Conservation (phyloP, 345 rosid genomes). For the Aegle marmelos region DNA sequence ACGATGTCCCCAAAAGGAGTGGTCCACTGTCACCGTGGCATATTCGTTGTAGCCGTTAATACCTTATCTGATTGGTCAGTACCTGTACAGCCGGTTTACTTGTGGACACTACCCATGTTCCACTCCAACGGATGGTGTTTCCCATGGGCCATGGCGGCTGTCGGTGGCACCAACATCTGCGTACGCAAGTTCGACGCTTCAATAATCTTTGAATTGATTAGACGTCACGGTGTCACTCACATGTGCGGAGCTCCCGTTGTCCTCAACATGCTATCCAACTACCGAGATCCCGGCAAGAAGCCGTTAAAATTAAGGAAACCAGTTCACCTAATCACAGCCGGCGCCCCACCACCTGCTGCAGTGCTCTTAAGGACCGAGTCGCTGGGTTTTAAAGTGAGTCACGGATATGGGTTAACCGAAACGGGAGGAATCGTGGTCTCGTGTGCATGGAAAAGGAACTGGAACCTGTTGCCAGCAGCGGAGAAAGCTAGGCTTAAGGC, state of each 20-base stretch:
- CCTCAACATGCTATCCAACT: constrained; percentile 59
- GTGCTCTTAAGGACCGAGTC: constrained; percentile 59
- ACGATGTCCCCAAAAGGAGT: constrained; percentile 89
- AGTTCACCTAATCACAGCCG: constrained; percentile 67
- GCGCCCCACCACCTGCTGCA: constrained; percentile 81
- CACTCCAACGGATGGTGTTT: constrained; percentile 86
- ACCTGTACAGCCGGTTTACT: constrained; percentile 64
- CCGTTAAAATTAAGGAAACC: constrained; percentile 30
- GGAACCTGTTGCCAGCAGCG: constrained; percentile 58
- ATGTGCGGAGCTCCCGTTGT: constrained; percentile 92
- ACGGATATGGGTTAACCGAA: constrained; percentile 79
- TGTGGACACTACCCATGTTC: constrained; percentile 90
- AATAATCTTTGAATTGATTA: constrained; percentile 45
- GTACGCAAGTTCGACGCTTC: constrained; percentile 59
- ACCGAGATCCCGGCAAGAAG: no score
- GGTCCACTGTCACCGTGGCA: constrained; percentile 73
- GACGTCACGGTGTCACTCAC: constrained; percentile 63
- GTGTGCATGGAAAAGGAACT: constrained; percentile 73
- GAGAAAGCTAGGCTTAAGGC: constrained; percentile 64
- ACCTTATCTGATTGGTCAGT: constrained; percentile 54
- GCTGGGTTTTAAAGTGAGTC: constrained; percentile 62
- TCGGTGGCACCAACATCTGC: constrained; percentile 77
- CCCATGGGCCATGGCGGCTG: constrained; percentile 79
- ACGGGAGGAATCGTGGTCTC: constrained; percentile 59
- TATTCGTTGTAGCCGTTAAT: constrained; percentile 46